Evolutionary conservation across 371 early-diverging fungal genomes (phyloP).

Genomic region (Circinella minor): DNA sequence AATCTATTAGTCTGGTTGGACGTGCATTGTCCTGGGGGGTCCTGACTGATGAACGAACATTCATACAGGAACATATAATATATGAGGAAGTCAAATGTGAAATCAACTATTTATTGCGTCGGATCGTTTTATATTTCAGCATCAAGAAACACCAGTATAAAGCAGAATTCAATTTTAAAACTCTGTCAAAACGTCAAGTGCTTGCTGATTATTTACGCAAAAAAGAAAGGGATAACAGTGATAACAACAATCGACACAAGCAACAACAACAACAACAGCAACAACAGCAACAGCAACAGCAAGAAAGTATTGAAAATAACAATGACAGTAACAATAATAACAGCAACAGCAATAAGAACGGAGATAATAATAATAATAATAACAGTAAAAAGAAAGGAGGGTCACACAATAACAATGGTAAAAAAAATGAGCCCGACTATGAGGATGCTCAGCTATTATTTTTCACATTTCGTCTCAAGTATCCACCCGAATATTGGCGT

Average conservation of each 20-base stretch:
- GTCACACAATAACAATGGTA: not conserved
- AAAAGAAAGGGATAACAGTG: no score
- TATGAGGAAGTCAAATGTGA: constrained; percentile 26
- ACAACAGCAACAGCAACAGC: no score
- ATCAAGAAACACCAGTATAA: constrained; percentile 26
- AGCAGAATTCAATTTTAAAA: constrained; percentile 21
- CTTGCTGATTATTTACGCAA: not conserved
- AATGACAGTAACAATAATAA: no score
- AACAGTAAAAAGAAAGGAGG: not conserved
- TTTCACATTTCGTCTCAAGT: constrained; percentile 17
- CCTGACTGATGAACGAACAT: not conserved
- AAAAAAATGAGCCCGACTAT: no score
- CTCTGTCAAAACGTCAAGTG: not conserved
- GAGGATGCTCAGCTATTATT: not conserved
- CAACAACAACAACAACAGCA: not conserved
- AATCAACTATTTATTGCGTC: constrained; percentile 27
- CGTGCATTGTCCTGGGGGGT: not conserved
- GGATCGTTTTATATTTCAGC: constrained; percentile 32
- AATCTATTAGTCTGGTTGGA: not conserved
- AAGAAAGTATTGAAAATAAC: no score
- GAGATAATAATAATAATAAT: no score
- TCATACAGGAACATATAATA: constrained; percentile 27
- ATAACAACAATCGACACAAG: not conserved
- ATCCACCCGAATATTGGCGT: constrained; percentile 30
- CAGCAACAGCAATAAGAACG: no score